phyloP scores from a whole-genome alignment of 148 eudicot genomes.

The Camellia japonica region DNA sequence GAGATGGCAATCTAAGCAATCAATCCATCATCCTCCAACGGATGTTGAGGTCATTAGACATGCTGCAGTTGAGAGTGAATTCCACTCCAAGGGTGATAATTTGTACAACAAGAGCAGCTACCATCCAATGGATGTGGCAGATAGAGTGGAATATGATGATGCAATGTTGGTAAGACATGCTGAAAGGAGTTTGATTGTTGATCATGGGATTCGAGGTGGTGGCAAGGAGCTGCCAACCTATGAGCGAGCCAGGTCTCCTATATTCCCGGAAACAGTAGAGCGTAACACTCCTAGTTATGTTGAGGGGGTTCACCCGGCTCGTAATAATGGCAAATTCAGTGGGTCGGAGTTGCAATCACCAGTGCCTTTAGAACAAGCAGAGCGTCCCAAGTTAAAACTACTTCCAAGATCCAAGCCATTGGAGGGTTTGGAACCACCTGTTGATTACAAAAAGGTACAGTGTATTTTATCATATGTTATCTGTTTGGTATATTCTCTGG shows the following conservation, averaged over 20 bases:
- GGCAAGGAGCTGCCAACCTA: slow-evolving; percentile 38
- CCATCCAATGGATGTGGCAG: slow-evolving; percentile 22
- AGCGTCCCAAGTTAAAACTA: slow-evolving; percentile 72
- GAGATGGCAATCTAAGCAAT: slow-evolving; percentile 77
- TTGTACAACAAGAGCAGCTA: slow-evolving; percentile 14
- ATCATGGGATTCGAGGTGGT: slow-evolving; percentile 39
- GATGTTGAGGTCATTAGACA: slow-evolving; percentile 62
- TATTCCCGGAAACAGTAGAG: slow-evolving; percentile 31
- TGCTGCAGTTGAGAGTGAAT: slow-evolving; percentile 38
- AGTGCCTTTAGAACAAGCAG: slow-evolving; percentile 20
- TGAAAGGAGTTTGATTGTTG: slow-evolving; percentile 43
- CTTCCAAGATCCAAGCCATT: slow-evolving; percentile 80
- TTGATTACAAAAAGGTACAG: slow-evolving; percentile 58
- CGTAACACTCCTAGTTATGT: slow-evolving; percentile 31
- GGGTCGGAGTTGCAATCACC: slow-evolving; percentile 28
- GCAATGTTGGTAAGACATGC: slow-evolving; percentile 37
- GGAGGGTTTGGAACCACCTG: slow-evolving; percentile 43
- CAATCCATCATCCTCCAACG: slow-evolving; percentile 44
- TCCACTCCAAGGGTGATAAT: slow-evolving; percentile 30
- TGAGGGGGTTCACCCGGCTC: slow-evolving; percentile 38
- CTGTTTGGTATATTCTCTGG: not conserved
- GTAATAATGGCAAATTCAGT: slow-evolving; percentile 31
- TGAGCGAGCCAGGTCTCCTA: slow-evolving; percentile 44
- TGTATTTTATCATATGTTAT: not conserved
- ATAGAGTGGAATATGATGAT: slow-evolving; percentile 38